These are phyloP conservation scores for Paraglomus occultum DNA, from an alignment of 192 early-diverging fungal species.

Conservation along the genomic window DNA sequence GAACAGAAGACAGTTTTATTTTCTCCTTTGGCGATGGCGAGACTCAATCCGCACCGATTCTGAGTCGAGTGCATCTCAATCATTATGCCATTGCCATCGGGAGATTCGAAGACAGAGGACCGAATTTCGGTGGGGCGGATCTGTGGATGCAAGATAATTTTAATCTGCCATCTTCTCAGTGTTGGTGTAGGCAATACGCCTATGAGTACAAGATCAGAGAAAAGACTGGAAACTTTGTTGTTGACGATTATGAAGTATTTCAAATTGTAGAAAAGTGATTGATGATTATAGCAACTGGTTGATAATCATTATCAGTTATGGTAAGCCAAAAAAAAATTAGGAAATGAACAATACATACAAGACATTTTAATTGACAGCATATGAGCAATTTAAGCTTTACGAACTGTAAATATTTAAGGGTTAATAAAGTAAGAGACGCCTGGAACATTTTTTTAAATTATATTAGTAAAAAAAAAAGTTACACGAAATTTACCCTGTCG, in stretches of 20 bases:
- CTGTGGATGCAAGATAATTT: not conserved
- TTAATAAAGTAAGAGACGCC: too few species aligned
- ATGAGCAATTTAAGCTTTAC: too few species aligned
- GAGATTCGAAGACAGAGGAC: not conserved
- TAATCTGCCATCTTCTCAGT: not conserved
- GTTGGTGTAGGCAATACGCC: not conserved
- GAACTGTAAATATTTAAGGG: too few species aligned
- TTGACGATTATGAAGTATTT: slow-evolving; percentile 8
- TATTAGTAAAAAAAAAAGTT: too few species aligned
- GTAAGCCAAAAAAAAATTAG: too few species aligned
- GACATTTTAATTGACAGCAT: too few species aligned
- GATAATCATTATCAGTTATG: too few species aligned
- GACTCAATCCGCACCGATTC: too few species aligned
- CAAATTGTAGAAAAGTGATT: slow-evolving; percentile 6
- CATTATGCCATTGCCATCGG: not conserved
- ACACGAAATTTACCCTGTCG: too few species aligned
- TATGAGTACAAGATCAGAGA: not conserved
- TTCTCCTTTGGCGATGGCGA: slow-evolving; percentile 1
- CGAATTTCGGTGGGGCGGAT: not conserved
- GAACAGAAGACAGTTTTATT: not conserved
- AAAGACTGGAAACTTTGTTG: not conserved
- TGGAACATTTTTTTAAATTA: too few species aligned
- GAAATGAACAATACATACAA: too few species aligned
- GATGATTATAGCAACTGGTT: too few species aligned
- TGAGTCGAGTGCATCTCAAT: slow-evolving; percentile 1